Evolutionary conservation across 768 basidiomycete genomes (phyloP), one percentile per base, ranked within the genome.

Genomic region (Russula abietina): DNA sequence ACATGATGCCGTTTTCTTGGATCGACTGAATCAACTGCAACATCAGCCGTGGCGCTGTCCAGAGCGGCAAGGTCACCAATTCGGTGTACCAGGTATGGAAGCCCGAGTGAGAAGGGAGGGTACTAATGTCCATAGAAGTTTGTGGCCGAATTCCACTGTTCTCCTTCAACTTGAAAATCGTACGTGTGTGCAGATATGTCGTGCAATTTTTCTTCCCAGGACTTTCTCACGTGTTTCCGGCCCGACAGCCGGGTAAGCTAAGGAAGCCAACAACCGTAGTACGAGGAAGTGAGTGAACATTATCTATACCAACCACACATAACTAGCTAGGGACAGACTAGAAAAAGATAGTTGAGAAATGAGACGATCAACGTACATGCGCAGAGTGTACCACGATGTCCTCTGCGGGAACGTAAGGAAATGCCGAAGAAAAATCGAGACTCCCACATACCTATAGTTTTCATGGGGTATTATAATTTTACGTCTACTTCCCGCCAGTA

Each of bases 401-500:
- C 59, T 51, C 54, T 60, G 49, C 17, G 8, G 4, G 12, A 46
- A 43, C 41, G 51, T 4, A 28, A 59, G 24, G n/a, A 33, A 19
- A 41, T 32, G 30, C n/a, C 1, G 28, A 8, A 22, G 30, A 32
- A 22, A 28, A 26, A 51, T 49, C n/a, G 36, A 32, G 22, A n/a
- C 4, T 22, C 32, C 19, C 30, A 43, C 62, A 7, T 43, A 59
- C 57, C 58, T 24, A 45, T 12, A 5, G 16, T 55, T 55, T 61
- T 59, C 26, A 28, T 33, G 36, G 28, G 57, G 57, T 58, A 59
- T 55, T 53, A 51, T 45, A 38, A 55, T 32, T 75, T 76, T 87
- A 91, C 78, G 57, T 75, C 76, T 87, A 92, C 77, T 92, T 92
- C 75, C 90, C 90, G 78, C 90, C 90, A 41, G 90, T 91, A 58